A percentile compares a stretch with the other conserved stretches of the same genome.
phyloP scores from a whole-genome alignment of 768 basidiomycete genomes.

The Boletus rubescentipes region DNA sequence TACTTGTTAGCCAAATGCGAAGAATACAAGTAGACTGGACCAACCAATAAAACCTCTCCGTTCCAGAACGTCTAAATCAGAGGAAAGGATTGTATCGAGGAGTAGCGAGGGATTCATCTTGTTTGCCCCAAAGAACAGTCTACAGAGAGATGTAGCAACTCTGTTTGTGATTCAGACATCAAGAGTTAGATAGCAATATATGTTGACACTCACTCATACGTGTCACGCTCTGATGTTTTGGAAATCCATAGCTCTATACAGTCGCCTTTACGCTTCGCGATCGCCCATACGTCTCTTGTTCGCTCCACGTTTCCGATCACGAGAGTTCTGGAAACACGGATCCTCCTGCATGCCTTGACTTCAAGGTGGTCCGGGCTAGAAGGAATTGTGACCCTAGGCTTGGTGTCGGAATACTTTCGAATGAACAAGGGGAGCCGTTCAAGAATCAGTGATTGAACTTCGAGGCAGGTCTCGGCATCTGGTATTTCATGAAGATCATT shows the following conservation, averaged over 20 bases:
- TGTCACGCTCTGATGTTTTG: constrained; percentile 65
- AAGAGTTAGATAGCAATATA: not conserved
- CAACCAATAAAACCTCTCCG: constrained; percentile 80
- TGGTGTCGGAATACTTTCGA: constrained; percentile 71
- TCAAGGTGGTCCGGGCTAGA: constrained; percentile 56
- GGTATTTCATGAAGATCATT: constrained; percentile 49
- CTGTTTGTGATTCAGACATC: constrained; percentile 36
- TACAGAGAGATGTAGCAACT: constrained; percentile 77
- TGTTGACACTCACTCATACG: constrained; percentile 73
- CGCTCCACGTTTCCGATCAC: constrained; percentile 46
- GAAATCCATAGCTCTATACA: constrained; percentile 72
- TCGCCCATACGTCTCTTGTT: constrained; percentile 66
- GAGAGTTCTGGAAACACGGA: constrained; percentile 58
- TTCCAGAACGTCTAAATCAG: constrained; percentile 72
- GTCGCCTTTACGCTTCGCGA: constrained; percentile 47
- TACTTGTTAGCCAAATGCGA: not conserved
- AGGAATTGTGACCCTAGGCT: constrained; percentile 51
- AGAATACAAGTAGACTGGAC: constrained; percentile 4
- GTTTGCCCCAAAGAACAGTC: constrained; percentile 66
- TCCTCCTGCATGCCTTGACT: constrained; percentile 61
- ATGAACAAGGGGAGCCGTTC: constrained; percentile 86
- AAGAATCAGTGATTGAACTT: constrained; percentile 60
- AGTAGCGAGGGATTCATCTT: constrained; percentile 81
- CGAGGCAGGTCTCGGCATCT: constrained; percentile 42
- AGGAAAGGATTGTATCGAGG: constrained; percentile 87